Evolutionary conservation across 352 stramenopile genomes (phyloP), one percentile per base, ranked within the genome.

Genomic region (Elongisporangium prolatum): DNA sequence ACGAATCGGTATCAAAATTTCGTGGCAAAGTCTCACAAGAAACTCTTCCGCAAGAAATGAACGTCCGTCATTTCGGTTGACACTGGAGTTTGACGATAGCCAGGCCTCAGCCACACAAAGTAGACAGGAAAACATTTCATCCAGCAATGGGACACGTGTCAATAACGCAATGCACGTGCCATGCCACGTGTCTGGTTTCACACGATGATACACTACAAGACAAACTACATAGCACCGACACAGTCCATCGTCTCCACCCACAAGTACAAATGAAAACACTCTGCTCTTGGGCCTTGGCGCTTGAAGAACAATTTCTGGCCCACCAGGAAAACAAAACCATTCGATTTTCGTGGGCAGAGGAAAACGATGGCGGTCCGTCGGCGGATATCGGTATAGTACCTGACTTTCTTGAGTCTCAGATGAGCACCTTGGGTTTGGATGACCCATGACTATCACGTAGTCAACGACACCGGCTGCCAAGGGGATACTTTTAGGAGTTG

Each of bases 311-410:
- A 86, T 65, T 66, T 95, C 80, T 0, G 77, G 71, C 7, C 86
- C 86, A 21, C 69, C 70, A 1, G 86, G 84, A 49, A 93, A 93
- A 57, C 86, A 95, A 63, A 95, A 95, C 85, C 86, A 95, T 63
- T 95, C 86, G 52, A 95, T 86, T 66, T 95, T 95, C 1, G 84
- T 95, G 1, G 86, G 86, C 18, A 93, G 54, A 6, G 84, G 76
- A 60, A 91, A 93, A 17, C 78, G 62, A 5, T 53, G 68, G 7
- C 79, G 71, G 58, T 93, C 82, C 2, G 55, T 60, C 0, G 20
- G 28, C n/a, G 86, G 86, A 52, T 87, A 93, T 2, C 80, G 70
- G 37, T 87, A 87, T 6, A 80, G 67, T 21, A 95, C 64, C 4
- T 76, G 53, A 28, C 82, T 87, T 40, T 93, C 84, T 16, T 76